These are phyloP conservation scores for Cryphonectria japonica DNA, from an alignment of 2,329 filamentous ascomycete species.

Conservation along the genomic window DNA sequence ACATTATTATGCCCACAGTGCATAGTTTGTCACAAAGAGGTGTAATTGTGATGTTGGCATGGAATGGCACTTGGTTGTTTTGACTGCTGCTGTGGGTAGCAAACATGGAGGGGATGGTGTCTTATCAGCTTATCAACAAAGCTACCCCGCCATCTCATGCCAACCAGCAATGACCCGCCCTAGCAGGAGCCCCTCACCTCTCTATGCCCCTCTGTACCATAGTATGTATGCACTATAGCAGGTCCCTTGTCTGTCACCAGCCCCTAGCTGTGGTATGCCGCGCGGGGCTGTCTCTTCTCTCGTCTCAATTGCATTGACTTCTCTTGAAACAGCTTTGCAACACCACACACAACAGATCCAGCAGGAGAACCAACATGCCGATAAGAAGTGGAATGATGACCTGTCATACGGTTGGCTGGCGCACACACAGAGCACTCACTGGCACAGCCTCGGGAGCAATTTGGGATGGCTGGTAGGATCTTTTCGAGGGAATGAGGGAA, in stretches of 20 bases:
- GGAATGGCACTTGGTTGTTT: neutral
- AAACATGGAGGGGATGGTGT: neutral
- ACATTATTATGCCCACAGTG: neutral
- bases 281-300: no score
- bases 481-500: neutral
- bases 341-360: no score
- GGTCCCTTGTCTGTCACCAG: no score
- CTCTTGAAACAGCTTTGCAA: neutral
- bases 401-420: no score
- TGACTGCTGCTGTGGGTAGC: neutral
- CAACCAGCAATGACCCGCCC: neutral
- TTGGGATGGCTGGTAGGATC: neutral
- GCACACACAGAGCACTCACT: no score
- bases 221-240: no score
- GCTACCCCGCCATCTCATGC: neutral
- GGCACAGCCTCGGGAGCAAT: no score
- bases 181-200: neutral
- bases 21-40: neutral
- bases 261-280: no score
- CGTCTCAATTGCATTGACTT: neutral
- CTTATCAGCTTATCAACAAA: conserved; percentile 7
- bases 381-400: no score
- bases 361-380: no score
- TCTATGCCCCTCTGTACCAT: no score
- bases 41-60: neutral